Evolutionary conservation across 805 yeast species (phyloP).

Genomic region (Candida endomychidarum): DNA sequence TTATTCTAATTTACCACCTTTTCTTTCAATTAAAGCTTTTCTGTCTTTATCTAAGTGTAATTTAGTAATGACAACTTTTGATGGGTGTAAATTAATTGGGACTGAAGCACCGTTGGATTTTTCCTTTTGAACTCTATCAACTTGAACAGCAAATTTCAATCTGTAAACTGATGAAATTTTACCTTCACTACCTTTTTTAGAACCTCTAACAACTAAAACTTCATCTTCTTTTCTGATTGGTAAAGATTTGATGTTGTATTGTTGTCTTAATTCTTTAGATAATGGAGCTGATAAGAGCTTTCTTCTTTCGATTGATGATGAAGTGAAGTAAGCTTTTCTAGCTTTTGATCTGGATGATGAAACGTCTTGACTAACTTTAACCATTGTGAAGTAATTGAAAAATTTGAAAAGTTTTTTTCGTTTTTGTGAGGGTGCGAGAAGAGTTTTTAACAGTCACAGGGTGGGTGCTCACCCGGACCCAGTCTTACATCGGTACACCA

Average conservation of each 20-base stretch:
- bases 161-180: constrained; percentile 97
- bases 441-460: constrained; percentile 9
- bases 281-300: constrained; percentile 95
- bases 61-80: constrained; percentile 98
- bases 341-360: constrained; percentile 99
- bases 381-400: constrained; percentile 38
- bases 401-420: constrained; percentile 16
- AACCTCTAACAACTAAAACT: constrained; percentile 95
- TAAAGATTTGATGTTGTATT: constrained; percentile 92
- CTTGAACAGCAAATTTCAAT: constrained; percentile 94
- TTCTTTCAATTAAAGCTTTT: constrained; percentile 95
- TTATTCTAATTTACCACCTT: constrained; percentile 97
- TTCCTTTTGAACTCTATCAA: constrained; percentile 96
- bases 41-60: constrained; percentile 98
- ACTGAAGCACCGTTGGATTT: constrained; percentile 97
- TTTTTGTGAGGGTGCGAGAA: constrained; percentile 6
- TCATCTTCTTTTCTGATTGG: constrained; percentile 98
- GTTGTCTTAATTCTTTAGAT: constrained; percentile 97
- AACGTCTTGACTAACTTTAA: constrained; percentile 83
- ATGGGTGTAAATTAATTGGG: constrained; percentile 97
- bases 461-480: too few species aligned
- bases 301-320: constrained; percentile 96
- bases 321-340: constrained; percentile 99
- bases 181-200: constrained; percentile 99
- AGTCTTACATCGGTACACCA: too few species aligned